Evolutionary conservation across 1,284 basidiomycete species (phyloP), one percentile per base, ranked within the genome.

Genomic region (Phylloboletellus chloephorus): DNA sequence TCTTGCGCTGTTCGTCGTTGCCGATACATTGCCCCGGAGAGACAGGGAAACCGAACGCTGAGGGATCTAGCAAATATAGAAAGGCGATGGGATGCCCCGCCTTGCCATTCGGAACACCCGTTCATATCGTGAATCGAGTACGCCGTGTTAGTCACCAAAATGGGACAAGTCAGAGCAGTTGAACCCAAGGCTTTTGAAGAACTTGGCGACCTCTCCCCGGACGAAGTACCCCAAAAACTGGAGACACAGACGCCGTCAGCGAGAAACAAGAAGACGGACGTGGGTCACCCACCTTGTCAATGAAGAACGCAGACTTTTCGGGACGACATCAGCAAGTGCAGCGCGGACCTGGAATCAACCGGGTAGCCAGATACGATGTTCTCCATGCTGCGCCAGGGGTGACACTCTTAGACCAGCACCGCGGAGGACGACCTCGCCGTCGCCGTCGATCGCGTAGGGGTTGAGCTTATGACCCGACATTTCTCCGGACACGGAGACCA

Each of bases 181-280:
- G 48, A 87, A 61, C 1, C 82, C 80, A 7, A 86, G 71, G 21
- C 68, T 74, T 52, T 75, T 75, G 65, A 82, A 85, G 67, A 82
- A 84, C 39, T 66, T 64, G 23, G 81, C 82, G 57, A 87, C 84
- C n/a, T 70, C 67, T 22, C 79, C 79, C 24, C 68, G 68, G 63
- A 86, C 87, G 66, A 87, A 86, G 61, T 84, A 73, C 52, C 84
- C 77, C 13, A 86, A 66, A 61, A 83, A 83, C 82, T 85, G 45
- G 10, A 17, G 21, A 38, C n/a, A 10, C 10, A 9, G 8, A n/a
- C 12, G 6, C 0, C 4, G n/a, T 50, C 20, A 42, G 37, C 7
- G 29, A 20, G 8, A 31, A 23, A 31, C 2, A 3, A 15, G 17
- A 23, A 4, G 15, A 5, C 6, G 28, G n/a, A 6, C 22, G 31